A percentile compares a stretch with the other conserved stretches of the same genome.
phyloP scores from a whole-genome alignment of 2,329 filamentous ascomycete genomes.

The Paramyrothecium roridum region DNA sequence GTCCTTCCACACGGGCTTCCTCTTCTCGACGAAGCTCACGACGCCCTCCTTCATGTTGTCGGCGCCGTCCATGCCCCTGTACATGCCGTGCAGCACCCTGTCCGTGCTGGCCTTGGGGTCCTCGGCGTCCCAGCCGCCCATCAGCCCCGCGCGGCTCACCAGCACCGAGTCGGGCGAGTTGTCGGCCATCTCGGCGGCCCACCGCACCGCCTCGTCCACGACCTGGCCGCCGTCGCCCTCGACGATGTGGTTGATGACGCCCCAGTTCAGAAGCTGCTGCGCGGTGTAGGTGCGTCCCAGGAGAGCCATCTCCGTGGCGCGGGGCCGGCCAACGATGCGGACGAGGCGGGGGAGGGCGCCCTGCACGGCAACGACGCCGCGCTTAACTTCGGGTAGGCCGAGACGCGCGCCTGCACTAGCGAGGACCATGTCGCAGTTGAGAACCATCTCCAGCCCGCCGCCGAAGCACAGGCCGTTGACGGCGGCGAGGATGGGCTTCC shows the following conservation, averaged over 20 bases:
- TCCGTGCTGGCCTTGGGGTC: conserved; percentile 62
- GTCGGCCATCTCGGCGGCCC: conserved; percentile 58
- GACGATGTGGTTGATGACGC: conserved; percentile 67
- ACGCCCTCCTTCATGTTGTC: conserved; percentile 76
- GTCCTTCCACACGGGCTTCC: conserved; percentile 64
- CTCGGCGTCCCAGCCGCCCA: conserved; percentile 68
- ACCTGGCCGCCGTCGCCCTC: conserved; percentile 30
- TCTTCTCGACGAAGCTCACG: conserved; percentile 72
- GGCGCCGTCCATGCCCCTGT: conserved; percentile 55
- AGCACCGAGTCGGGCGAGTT: conserved; percentile 76
- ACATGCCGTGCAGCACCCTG: conserved; percentile 55
- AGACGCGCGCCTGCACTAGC: conserved; percentile 56
- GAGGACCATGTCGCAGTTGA: conserved; percentile 69
- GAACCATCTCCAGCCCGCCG: conserved; percentile 70
- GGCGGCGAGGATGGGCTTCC: conserved; percentile 71
- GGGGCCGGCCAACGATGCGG: conserved; percentile 60
- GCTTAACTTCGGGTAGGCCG: conserved; percentile 65
- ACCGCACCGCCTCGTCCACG: conserved; percentile 54
- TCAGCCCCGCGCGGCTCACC: conserved; percentile 68
- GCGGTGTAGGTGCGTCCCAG: conserved; percentile 59
- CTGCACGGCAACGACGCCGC: conserved; percentile 67
- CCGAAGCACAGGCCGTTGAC: conserved; percentile 72
- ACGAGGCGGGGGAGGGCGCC: conserved; percentile 65
- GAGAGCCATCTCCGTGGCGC: conserved; percentile 70
- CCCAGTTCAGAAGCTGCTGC: conserved; percentile 60